Evolutionary conservation across 306 rosid genomes (phyloP).

Genomic region (Rubus parviflorus): DNA sequence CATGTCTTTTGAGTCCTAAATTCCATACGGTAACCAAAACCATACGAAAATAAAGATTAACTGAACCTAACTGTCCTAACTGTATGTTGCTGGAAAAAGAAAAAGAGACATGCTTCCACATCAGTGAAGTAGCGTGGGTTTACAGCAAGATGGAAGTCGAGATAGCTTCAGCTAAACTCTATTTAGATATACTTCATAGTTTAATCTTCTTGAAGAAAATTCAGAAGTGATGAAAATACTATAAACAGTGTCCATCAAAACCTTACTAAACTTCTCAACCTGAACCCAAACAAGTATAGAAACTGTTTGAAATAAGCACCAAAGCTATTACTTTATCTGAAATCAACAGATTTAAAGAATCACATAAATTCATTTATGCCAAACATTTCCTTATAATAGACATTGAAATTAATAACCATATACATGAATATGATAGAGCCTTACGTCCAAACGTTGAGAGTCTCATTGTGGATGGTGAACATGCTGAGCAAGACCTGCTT

Average conservation of each 20-base stretch:
- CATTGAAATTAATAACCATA: background rate
- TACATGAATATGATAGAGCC: conserved; percentile 23
- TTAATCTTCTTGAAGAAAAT: background rate
- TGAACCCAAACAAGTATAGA: background rate
- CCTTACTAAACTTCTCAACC: background rate
- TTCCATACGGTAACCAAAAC: background rate
- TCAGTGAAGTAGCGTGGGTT: too few species aligned
- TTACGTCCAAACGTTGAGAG: conserved; percentile 99
- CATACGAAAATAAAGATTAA: background rate
- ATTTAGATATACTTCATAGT: background rate
- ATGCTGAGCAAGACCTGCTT: conserved; percentile 82
- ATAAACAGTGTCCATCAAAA: background rate
- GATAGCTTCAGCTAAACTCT: background rate
- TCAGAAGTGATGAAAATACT: background rate
- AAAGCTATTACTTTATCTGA: background rate
- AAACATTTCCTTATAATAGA: background rate
- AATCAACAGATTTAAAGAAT: background rate
- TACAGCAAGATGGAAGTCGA: too few species aligned
- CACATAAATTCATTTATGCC: background rate
- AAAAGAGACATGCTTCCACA: background rate
- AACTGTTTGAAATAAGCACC: background rate
- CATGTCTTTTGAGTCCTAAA: background rate
- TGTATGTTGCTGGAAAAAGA: too few species aligned
- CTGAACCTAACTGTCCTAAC: background rate
- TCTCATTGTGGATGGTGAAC: conserved; percentile 88